Conservation (phyloP, 1,284 basidiomycete genomes). For the Malassezia nana region DNA sequence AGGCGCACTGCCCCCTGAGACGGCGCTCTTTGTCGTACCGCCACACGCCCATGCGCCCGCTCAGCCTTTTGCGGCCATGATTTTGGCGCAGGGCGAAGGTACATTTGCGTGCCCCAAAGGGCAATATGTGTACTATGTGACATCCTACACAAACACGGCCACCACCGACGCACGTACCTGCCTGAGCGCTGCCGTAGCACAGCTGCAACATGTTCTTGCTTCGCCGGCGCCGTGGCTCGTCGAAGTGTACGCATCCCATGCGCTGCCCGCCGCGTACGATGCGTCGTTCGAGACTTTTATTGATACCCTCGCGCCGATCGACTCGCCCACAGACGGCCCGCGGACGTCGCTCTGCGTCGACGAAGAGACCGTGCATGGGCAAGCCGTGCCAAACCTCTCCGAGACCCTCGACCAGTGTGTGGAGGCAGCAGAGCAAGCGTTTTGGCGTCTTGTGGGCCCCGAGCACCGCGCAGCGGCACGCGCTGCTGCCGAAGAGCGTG, state of each 20-base stretch:
- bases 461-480: slow-evolving; percentile 11
- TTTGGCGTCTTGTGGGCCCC: slow-evolving; percentile 54
- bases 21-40: slow-evolving; percentile 69
- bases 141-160: slow-evolving; percentile 12
- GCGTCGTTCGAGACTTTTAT: neutral
- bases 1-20: slow-evolving; percentile 51
- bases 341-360: neutral
- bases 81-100: slow-evolving; percentile 63
- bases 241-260: slow-evolving; percentile 13
- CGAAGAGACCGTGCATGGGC: neutral
- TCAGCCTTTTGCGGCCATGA: slow-evolving; percentile 55
- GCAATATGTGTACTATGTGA: slow-evolving; percentile 31
- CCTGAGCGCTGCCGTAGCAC: neutral
- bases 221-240: neutral
- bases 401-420: slow-evolving; percentile 55
- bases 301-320: neutral
- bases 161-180: neutral
- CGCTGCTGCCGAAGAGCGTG: slow-evolving; percentile 4
- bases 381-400: slow-evolving; percentile 50
- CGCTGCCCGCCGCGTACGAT: neutral
- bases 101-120: slow-evolving; percentile 73
- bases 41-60: slow-evolving; percentile 51
- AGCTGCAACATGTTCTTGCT: neutral
- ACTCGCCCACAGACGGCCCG: slow-evolving; percentile 48
- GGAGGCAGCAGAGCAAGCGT: slow-evolving; percentile 56